These are phyloP conservation scores for Luffa acutangula DNA, from an alignment of 306 rosid genomes.

Conservation along the genomic window DNA sequence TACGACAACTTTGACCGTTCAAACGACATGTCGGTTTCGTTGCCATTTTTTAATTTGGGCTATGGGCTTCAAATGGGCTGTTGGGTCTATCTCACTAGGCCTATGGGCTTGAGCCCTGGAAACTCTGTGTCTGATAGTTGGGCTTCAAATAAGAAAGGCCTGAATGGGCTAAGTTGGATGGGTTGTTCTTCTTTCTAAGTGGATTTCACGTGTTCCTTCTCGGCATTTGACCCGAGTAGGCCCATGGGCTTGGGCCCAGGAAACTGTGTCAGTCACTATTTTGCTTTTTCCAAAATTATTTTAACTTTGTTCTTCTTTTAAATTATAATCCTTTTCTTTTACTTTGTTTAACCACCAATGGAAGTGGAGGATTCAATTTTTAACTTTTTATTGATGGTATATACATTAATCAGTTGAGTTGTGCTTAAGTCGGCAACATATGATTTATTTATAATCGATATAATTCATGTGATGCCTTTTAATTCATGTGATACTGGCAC, in stretches of 20 bases:
- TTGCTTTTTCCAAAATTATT: too few relatives aligned
- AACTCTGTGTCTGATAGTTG: neutral
- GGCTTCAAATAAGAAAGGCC: neutral
- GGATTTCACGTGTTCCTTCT: neutral
- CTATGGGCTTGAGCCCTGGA: neutral
- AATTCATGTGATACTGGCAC: too few relatives aligned
- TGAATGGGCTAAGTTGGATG: neutral
- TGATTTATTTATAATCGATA: too few relatives aligned
- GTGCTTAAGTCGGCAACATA: too few relatives aligned
- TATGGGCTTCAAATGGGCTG: neutral
- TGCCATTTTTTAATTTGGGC: neutral
- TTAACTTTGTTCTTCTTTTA: too few relatives aligned
- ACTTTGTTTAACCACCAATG: too few relatives aligned
- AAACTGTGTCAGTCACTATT: too few relatives aligned
- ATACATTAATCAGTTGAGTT: too few relatives aligned
- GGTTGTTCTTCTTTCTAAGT: neutral
- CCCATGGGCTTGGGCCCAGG: neutral
- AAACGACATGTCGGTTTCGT: slow-evolving; percentile 1
- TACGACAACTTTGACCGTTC: neutral
- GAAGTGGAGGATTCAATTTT: too few relatives aligned
- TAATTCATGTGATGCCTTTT: too few relatives aligned
- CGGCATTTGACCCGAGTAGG: neutral
- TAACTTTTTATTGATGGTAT: too few relatives aligned
- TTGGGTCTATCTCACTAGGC: neutral
- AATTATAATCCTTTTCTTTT: too few relatives aligned